Conservation (phyloP, 805 yeast species). For the Metschnikowia dekortorum region DNA sequence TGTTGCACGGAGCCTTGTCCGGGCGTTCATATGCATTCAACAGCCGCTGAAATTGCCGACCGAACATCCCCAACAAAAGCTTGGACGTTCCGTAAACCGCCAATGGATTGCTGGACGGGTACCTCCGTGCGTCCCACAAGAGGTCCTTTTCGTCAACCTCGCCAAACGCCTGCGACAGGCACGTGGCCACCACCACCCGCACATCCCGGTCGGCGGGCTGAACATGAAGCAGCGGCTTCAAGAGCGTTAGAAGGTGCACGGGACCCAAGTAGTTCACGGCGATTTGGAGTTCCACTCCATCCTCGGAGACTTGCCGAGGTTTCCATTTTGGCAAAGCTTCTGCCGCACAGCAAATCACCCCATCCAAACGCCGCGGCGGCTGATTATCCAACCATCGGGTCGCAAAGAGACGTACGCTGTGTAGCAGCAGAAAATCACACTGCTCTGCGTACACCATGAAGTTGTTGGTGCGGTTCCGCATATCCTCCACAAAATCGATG, state of each 20-base stretch:
- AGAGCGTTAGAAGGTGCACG: conserved; percentile 70
- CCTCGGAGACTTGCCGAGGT: conserved; percentile 61
- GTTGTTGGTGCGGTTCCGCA: conserved; percentile 67
- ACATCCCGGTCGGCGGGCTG: conserved; percentile 97
- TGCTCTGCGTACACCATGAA: conserved; percentile 83
- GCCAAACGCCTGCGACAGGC: conserved; percentile 75
- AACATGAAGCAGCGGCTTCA: conserved; percentile 77
- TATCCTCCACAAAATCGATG: conserved; percentile 71
- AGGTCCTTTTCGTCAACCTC: conserved; percentile 59
- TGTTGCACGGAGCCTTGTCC: conserved; percentile 67
- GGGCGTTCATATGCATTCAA: conserved; percentile 56
- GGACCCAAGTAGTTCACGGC: conserved; percentile 81
- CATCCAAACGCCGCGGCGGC: conserved; percentile 90
- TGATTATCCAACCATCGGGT: conserved; percentile 89
- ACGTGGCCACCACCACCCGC: conserved; percentile 70
- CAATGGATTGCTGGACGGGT: conserved; percentile 65
- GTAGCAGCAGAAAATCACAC: conserved; percentile 71
- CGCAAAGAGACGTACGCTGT: conserved; percentile 82
- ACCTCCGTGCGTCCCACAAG: conserved; percentile 55
- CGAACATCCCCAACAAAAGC: conserved; percentile 68
- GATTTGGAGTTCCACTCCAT: conserved; percentile 83
- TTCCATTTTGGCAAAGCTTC: conserved; percentile 69
- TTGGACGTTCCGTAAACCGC: conserved; percentile 79
- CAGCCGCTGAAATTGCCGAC: conserved; percentile 70
- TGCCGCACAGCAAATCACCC: conserved; percentile 83